These are phyloP conservation scores for Anisodus acutangulus DNA, from an alignment of 257 asterid genomes.

Conservation along the genomic window DNA sequence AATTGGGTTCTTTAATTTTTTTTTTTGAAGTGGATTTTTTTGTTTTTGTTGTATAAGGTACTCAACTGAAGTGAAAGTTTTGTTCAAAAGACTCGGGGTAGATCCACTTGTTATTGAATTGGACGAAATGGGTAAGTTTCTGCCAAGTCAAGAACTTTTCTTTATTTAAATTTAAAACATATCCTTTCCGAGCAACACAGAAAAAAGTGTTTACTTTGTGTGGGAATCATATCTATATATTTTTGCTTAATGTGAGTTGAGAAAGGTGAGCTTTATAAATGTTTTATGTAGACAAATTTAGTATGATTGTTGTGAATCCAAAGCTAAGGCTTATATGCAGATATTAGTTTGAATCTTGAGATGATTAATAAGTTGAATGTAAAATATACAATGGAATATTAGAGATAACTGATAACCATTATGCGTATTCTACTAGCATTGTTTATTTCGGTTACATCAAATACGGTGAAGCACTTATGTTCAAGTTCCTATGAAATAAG, in stretches of 20 bases:
- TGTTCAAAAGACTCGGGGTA: slow-evolving; percentile 81
- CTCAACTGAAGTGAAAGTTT: slow-evolving; percentile 77
- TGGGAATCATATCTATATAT: background rate
- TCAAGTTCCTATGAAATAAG: background rate
- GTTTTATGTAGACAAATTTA: background rate
- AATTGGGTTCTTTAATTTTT: no score
- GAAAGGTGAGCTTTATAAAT: background rate
- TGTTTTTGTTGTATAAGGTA: slow-evolving; percentile 50
- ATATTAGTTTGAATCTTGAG: background rate
- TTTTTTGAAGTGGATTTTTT: background rate
- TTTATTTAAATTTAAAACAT: background rate
- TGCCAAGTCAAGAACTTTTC: background rate
- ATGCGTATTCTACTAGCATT: background rate
- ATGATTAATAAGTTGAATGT: background rate
- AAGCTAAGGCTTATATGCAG: background rate
- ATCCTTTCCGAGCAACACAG: background rate
- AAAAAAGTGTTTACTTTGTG: background rate
- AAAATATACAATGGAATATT: no score
- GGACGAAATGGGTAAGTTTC: slow-evolving; percentile 72
- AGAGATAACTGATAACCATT: background rate
- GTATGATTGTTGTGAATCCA: background rate
- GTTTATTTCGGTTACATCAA: background rate
- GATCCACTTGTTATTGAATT: slow-evolving; percentile 82
- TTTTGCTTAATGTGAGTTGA: slow-evolving; percentile 15
- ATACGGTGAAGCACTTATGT: background rate